Evolutionary conservation across 495 filamentous ascomycete species (phyloP).

Genomic region (Hyaloscypha bicolor): DNA sequence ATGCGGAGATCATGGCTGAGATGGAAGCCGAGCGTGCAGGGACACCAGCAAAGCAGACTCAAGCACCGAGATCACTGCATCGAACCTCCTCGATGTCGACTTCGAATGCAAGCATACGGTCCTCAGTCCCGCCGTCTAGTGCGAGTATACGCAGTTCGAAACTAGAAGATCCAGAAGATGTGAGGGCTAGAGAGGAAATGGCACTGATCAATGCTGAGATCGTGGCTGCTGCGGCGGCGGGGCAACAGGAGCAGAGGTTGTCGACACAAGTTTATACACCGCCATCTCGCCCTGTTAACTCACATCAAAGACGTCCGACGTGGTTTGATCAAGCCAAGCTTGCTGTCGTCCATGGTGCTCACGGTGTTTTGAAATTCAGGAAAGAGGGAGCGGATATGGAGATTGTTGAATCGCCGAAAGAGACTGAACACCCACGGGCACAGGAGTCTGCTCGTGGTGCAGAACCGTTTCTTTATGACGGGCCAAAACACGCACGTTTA

Average conservation of each 20-base stretch:
- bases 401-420: neutral
- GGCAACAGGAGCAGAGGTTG: neutral
- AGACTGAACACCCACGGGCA: neutral
- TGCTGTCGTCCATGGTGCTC: neutral
- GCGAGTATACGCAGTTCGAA: neutral
- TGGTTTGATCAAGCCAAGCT: slow-evolving; percentile 3
- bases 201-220: slow-evolving; percentile 3
- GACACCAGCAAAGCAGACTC: neutral
- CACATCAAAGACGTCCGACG: neutral
- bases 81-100: neutral
- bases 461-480: neutral
- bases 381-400: neutral
- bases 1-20: slow-evolving; percentile 2
- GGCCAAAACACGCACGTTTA: neutral
- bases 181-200: neutral
- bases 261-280: neutral
- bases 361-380: neutral
- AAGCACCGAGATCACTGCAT: neutral
- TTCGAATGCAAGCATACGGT: neutral
- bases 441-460: neutral
- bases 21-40: neutral
- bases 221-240: neutral
- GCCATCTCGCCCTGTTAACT: neutral
- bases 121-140: neutral
- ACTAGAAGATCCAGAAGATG: neutral